A percentile compares a stretch with the other conserved stretches of the same genome.
These are phyloP conservation scores for Suillus paluster DNA, from an alignment of 768 basidiomycete genomes.

Conservation along the genomic window DNA sequence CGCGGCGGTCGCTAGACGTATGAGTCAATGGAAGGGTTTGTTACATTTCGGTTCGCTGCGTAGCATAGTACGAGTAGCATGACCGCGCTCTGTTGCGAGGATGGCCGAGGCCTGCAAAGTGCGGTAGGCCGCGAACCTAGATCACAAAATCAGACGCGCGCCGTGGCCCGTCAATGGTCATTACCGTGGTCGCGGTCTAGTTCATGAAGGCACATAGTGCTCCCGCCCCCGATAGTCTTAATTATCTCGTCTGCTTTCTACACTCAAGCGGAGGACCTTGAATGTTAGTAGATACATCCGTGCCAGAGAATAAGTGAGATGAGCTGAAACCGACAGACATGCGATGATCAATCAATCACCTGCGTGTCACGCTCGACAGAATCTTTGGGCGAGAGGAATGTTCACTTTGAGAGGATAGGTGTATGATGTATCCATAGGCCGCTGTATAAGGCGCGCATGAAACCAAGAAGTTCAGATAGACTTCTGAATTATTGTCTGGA, in stretches of 20 bases:
- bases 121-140: constrained; percentile 32
- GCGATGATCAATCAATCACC: too few species aligned
- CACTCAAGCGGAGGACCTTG: constrained; percentile 47
- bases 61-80: constrained; percentile 20
- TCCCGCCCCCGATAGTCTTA: constrained; percentile 53
- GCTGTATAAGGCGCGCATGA: too few species aligned
- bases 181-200: constrained; percentile 22
- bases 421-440: too few species aligned
- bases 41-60: constrained; percentile 57
- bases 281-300: neutral
- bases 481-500: too few species aligned
- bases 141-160: neutral
- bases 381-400: too few species aligned
- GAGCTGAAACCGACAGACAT: too few species aligned
- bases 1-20: constrained; percentile 60
- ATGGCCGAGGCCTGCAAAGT: constrained; percentile 30
- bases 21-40: constrained; percentile 82
- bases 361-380: too few species aligned
- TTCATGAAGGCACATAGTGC: constrained; percentile 29
- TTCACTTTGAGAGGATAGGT: too few species aligned
- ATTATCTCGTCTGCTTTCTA: constrained; percentile 75
- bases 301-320: neutral
- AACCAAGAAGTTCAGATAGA: too few species aligned
- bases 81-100: constrained; percentile 19
- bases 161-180: neutral